phyloP scores from a whole-genome alignment of 345 rosid species.

The Erucastrum elatum region DNA sequence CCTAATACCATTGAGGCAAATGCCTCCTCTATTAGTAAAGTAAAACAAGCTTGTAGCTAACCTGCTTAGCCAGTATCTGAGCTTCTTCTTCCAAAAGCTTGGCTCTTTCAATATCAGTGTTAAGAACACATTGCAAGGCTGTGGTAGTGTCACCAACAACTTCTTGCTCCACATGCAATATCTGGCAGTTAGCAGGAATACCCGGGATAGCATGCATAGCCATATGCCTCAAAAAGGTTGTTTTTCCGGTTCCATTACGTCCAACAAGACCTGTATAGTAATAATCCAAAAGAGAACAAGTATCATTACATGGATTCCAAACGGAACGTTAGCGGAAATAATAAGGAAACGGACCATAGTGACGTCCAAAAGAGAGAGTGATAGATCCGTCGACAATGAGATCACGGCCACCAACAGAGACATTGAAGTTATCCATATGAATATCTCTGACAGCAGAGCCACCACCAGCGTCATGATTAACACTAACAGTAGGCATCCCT shows the following conservation, averaged over 20 bases:
- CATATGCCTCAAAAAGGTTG: conserved; percentile 94
- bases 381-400: conserved; percentile 86
- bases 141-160: conserved; percentile 86
- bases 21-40: conserved; percentile 9
- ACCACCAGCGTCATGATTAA: conserved; percentile 68
- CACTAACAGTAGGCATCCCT: conserved; percentile 89
- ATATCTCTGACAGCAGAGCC: conserved; percentile 86
- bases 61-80: conserved; percentile 69
- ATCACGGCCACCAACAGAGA: conserved; percentile 98
- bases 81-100: conserved; percentile 84
- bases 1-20: conserved; percentile 18
- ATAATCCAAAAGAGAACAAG: conserved; percentile 9
- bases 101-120: conserved; percentile 88
- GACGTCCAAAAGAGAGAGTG: conserved; percentile 93
- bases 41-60: conserved; percentile 30
- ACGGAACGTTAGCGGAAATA: conserved; percentile 5
- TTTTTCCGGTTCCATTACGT: conserved; percentile 98
- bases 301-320: too few relatives aligned
- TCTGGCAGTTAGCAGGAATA: conserved; percentile 94
- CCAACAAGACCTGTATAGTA: conserved; percentile 83
- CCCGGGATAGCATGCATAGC: conserved; percentile 98
- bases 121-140: conserved; percentile 93
- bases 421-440: conserved; percentile 86
- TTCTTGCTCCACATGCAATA: conserved; percentile 97
- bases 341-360: conserved; percentile 69